phyloP scores from a whole-genome alignment of 371 early-diverging fungal species.

The Lichtheimia corymbifera region DNA sequence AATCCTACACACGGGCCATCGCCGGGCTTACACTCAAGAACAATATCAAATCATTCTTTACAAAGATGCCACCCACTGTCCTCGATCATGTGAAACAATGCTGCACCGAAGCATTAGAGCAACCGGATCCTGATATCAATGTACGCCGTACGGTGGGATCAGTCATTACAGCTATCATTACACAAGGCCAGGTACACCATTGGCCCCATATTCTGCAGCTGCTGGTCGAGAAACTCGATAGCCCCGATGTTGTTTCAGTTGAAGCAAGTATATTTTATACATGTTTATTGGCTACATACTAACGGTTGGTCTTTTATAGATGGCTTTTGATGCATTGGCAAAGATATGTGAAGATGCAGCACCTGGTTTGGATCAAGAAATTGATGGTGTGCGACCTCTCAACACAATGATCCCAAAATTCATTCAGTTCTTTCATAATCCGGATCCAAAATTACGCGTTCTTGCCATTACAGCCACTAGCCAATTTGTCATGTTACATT shows the following conservation, averaged over 20 bases:
- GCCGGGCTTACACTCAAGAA: slow-evolving; percentile 91
- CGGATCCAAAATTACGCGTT: slow-evolving; percentile 69
- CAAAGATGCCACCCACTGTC: slow-evolving; percentile 55
- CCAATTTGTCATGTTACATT: slow-evolving; percentile 72
- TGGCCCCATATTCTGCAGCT: slow-evolving; percentile 81
- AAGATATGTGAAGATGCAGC: slow-evolving; percentile 93
- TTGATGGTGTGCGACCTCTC: slow-evolving; percentile 68
- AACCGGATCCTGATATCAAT: slow-evolving; percentile 65
- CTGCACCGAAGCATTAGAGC: slow-evolving; percentile 54
- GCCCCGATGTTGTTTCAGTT: slow-evolving; percentile 61
- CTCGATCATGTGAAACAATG: slow-evolving; percentile 73
- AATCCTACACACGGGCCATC: slow-evolving; percentile 65
- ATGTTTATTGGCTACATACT: slow-evolving; percentile 67
- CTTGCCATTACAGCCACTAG: slow-evolving; percentile 77
- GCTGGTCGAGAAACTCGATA: slow-evolving; percentile 70
- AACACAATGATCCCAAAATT: slow-evolving; percentile 81
- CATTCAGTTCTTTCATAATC: slow-evolving; percentile 71
- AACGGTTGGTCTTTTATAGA: slow-evolving; percentile 41
- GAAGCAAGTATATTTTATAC: slow-evolving; percentile 67
- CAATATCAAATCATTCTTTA: slow-evolving; percentile 64
- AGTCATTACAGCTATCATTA: slow-evolving; percentile 83
- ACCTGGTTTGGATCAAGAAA: slow-evolving; percentile 71
- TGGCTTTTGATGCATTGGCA: slow-evolving; percentile 78
- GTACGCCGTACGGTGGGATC: slow-evolving; percentile 64
- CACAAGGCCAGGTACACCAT: slow-evolving; percentile 63